These are phyloP conservation scores for Cryphonectria naterciae DNA, from an alignment of 2,329 filamentous ascomycete genomes.

Conservation along the genomic window DNA sequence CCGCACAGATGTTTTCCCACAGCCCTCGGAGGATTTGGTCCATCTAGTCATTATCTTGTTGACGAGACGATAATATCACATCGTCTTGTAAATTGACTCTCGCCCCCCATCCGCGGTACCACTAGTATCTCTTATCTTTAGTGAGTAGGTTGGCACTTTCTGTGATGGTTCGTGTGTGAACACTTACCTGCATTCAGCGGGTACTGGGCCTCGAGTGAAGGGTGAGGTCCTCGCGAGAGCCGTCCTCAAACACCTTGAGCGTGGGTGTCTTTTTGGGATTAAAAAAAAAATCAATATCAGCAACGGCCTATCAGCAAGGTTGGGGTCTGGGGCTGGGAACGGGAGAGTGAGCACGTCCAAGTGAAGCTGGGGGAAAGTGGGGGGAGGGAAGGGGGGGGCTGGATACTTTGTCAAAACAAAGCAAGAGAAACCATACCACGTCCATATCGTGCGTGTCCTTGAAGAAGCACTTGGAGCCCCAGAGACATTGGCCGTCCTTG, in stretches of 20 bases:
- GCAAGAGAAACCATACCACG: neutral
- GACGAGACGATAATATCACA: neutral
- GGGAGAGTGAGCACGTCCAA: neutral
- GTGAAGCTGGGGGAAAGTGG: neutral
- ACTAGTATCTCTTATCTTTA: neutral
- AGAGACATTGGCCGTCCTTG: conserved; percentile 12
- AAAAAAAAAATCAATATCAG: neutral
- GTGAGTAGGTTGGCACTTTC: neutral
- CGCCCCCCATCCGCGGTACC: neutral
- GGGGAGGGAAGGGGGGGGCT: too few relatives aligned
- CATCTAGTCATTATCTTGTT: neutral
- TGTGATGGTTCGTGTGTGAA: neutral
- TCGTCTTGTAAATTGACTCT: neutral
- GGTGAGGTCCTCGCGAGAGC: conserved; percentile 20
- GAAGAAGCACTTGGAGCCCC: conserved; percentile 27
- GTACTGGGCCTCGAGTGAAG: neutral
- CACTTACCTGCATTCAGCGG: neutral
- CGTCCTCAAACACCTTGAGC: conserved; percentile 23
- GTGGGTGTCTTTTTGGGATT: conserved; percentile 9
- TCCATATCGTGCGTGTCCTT: conserved; percentile 24
- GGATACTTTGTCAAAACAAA: too few relatives aligned
- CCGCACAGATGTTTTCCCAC: neutral
- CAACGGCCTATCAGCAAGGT: neutral
- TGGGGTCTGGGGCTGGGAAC: too few relatives aligned
- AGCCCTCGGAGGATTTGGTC: neutral